phyloP scores from a whole-genome alignment of 2,329 filamentous ascomycete species.

The Alternaria sp. region DNA sequence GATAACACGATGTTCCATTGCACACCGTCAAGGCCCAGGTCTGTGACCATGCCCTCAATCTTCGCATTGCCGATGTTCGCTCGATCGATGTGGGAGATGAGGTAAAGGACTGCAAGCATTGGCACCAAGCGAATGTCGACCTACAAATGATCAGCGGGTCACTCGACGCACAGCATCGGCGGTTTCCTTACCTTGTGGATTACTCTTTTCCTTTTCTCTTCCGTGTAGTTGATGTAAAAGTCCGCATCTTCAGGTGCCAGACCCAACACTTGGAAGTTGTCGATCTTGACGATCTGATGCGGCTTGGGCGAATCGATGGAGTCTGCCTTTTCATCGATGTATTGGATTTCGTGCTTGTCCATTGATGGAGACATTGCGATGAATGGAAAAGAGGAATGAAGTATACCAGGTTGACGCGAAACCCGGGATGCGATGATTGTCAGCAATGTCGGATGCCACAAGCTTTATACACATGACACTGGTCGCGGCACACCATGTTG shows the following conservation, averaged over 20 bases:
- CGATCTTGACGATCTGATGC: conserved; percentile 33
- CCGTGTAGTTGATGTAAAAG: conserved; percentile 27
- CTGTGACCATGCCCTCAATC: conserved; percentile 67
- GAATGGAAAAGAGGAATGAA: not conserved
- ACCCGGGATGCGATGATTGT: not conserved
- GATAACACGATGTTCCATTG: conserved; percentile 58
- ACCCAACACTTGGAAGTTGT: conserved; percentile 34
- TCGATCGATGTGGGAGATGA: conserved; percentile 59
- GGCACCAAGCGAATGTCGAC: conserved; percentile 42
- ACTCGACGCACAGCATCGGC: not conserved
- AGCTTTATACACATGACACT: conserved; percentile 2
- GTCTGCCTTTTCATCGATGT: conserved; percentile 28
- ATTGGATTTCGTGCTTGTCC: conserved; percentile 33
- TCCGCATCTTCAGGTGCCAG: conserved; percentile 30
- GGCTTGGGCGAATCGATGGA: conserved; percentile 23
- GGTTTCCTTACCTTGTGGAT: conserved; percentile 24
- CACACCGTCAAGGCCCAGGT: conserved; percentile 58
- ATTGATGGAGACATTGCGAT: conserved; percentile 15
- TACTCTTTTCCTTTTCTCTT: conserved; percentile 57
- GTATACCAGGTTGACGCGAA: not conserved
- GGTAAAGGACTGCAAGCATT: conserved; percentile 52
- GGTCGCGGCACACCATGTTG: not conserved
- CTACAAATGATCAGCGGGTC: not conserved
- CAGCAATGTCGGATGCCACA: not conserved
- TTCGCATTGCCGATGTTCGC: conserved; percentile 70